Conservation (phyloP, 2,329 filamentous ascomycete species). For the Anthostomella pinea region DNA sequence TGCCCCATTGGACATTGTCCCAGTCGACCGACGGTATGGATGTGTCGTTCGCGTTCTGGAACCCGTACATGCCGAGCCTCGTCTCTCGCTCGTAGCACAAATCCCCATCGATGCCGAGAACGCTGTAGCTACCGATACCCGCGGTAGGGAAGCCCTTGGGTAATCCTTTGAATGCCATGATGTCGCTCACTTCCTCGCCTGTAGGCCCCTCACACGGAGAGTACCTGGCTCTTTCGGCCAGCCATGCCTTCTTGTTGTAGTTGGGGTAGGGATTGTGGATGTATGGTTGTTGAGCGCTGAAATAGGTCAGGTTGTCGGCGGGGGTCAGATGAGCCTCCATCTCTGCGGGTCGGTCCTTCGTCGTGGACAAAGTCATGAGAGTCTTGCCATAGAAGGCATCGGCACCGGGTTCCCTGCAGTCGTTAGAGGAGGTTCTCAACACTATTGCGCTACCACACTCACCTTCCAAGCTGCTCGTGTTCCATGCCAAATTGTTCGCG, state of each 20-base stretch:
- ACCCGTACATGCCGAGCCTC: conserved; percentile 65
- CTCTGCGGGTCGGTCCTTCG: conserved; percentile 30
- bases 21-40: conserved; percentile 51
- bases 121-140: conserved; percentile 60
- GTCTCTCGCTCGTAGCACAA: conserved; percentile 68
- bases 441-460: conserved; percentile 18
- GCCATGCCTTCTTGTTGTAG: conserved; percentile 63
- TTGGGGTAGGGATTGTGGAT: conserved; percentile 69
- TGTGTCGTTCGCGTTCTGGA: conserved; percentile 47
- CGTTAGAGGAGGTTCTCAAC: conserved; percentile 24
- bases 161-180: conserved; percentile 61
- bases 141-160: conserved; percentile 58
- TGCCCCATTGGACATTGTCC: conserved; percentile 67
- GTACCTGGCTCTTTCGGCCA: conserved; percentile 52
- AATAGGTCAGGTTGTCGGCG: conserved; percentile 35
- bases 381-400: conserved; percentile 58
- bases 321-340: conserved; percentile 31
- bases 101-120: conserved; percentile 58
- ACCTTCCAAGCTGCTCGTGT: conserved; percentile 34
- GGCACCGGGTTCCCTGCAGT: conserved; percentile 40
- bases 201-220: conserved; percentile 64
- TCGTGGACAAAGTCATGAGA: conserved; percentile 43
- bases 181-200: conserved; percentile 58
- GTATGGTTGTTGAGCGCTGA: conserved; percentile 47
- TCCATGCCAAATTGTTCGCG: conserved; percentile 40